phyloP scores from a whole-genome alignment of 805 yeast genomes.

The Saccharomycopsis lassenensis region DNA sequence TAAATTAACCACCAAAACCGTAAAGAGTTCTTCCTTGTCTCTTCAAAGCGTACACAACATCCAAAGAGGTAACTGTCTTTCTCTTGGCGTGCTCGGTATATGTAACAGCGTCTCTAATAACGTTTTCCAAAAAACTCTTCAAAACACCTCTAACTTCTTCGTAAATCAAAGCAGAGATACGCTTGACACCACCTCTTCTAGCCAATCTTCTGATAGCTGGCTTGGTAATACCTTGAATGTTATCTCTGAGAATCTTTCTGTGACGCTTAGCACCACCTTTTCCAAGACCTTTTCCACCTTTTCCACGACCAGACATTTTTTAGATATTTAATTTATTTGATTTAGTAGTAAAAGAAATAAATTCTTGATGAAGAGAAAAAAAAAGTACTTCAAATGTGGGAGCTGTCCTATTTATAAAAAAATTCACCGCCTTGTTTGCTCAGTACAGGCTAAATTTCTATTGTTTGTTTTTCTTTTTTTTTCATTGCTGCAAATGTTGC shows the following conservation, averaged over 20 bases:
- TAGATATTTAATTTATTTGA: too few relatives aligned
- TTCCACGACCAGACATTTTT: conserved; percentile 97
- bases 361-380: too few relatives aligned
- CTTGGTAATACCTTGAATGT: conserved; percentile 99
- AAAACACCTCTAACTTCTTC: conserved; percentile 98
- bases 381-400: too few relatives aligned
- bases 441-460: too few relatives aligned
- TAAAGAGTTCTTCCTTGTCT: conserved; percentile 99
- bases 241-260: conserved; percentile 98
- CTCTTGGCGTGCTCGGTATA: conserved; percentile 99
- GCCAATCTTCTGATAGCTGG: conserved; percentile 99
- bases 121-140: conserved; percentile 91
- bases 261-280: conserved; percentile 99
- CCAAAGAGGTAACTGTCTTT: conserved; percentile 98
- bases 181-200: conserved; percentile 99
- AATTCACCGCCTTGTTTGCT: too few relatives aligned
- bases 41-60: conserved; percentile 98
- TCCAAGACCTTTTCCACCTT: conserved; percentile 99
- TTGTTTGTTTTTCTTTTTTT: too few relatives aligned
- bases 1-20: conserved; percentile 95
- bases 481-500: too few relatives aligned
- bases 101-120: conserved; percentile 98
- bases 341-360: too few relatives aligned
- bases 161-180: conserved; percentile 97
- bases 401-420: too few relatives aligned